Base-by-base conservation (phyloP, 2,329 filamentous ascomycete species). In the Pseudocercospora crystallina region DNA sequence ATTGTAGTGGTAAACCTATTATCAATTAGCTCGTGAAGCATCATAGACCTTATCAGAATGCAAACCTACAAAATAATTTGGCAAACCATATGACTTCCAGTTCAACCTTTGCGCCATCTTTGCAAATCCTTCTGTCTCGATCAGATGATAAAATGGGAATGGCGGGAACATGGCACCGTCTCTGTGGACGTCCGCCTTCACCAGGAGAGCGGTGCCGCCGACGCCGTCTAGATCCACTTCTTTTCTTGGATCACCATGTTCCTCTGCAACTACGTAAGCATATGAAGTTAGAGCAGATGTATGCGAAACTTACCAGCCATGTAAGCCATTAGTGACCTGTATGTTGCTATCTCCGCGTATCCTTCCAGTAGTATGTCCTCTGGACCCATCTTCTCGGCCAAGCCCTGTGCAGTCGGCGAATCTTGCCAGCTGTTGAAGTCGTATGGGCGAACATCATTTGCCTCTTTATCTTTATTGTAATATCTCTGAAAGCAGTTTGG, bases 351-450 rank as follows among this genome's bases (percentile, higher is more conserved):
- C 65, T 96, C 90, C 0, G 82, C 82, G 66, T 99, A 99, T 5
- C 94, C 94, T 71, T 99, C 94, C 3, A 97, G 77, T 44, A 99
- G 73, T 58, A 99, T 90, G 41, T 99, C 94, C 62, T 99, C 92
- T 0, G 85, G 86, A 0, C 84, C 89, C 90, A 99, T 91, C 63
- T 83, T 83, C 9, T 80, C 75, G 2, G 82, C 91, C 57, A 99
- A 74, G 32, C 87, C 80, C 65, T 86, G 80, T 1, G 94, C 92
- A 2, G 80, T 85, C 1, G 85, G 80, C 66, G 89, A 95, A 68
- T 99, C 94, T 65, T 92, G 84, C 94, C 94, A 99, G 69, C 88
- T 95, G 75, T 99, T 99, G 79, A 86, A 97, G 73, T 99, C 94
- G 70, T 99, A 99, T 0, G 91, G 84, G 4, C 94, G 83, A 65